Evolutionary conservation across 768 basidiomycete species (phyloP).

Genomic region (Leccinum broughii): DNA sequence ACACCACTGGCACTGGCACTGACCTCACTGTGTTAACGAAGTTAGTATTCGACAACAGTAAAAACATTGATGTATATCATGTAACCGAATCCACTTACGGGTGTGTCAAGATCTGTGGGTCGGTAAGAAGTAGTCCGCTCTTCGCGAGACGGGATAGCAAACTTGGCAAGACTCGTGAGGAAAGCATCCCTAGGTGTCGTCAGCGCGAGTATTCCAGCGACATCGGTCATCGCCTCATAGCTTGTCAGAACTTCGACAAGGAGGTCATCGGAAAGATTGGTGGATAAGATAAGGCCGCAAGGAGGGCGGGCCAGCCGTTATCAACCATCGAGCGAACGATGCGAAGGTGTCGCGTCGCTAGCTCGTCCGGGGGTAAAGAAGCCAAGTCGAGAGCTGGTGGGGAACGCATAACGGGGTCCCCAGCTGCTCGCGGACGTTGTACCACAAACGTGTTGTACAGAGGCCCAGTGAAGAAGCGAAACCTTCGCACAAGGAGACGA

Average conservation of each 20-base stretch:
- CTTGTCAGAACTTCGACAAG: constrained; percentile 85
- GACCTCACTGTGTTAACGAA: not conserved
- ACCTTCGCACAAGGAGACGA: constrained; percentile 84
- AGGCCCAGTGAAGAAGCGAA: constrained; percentile 69
- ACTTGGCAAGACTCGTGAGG: constrained; percentile 82
- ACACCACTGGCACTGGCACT: not conserved
- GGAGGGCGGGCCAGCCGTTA: constrained; percentile 88
- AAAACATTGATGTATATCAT: too few species aligned
- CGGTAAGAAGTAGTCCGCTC: not conserved
- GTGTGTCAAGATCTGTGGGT: not conserved
- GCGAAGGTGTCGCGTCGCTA: constrained; percentile 55
- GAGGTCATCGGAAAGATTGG: constrained; percentile 88
- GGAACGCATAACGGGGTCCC: constrained; percentile 65
- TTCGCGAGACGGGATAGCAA: constrained; percentile 79
- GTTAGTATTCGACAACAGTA: too few species aligned
- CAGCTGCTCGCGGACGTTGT: constrained; percentile 61
- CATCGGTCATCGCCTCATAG: constrained; percentile 82
- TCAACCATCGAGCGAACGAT: constrained; percentile 79
- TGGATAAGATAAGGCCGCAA: constrained; percentile 79
- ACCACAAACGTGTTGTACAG: constrained; percentile 51
- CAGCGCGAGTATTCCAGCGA: constrained; percentile 86
- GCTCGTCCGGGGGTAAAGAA: constrained; percentile 53
- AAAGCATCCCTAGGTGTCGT: constrained; percentile 91
- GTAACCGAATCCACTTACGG: not conserved
- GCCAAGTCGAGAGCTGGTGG: constrained; percentile 71